Conservation (phyloP, 139 green algal genomes). For the Marvania coccoides region DNA sequence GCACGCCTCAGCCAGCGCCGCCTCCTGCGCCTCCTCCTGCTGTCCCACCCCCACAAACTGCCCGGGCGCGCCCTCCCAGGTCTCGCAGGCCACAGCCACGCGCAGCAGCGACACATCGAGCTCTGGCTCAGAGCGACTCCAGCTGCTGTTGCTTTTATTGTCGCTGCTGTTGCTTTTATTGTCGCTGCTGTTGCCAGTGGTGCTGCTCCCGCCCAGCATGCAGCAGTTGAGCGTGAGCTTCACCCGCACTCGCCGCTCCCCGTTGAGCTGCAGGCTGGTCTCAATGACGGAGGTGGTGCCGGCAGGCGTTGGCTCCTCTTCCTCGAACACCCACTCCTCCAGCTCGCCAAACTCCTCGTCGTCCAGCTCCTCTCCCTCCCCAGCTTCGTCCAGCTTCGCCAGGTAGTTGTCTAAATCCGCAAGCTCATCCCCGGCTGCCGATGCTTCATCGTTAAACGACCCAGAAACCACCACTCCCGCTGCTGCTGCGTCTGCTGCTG, state of each 20-base stretch:
- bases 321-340: not conserved
- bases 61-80: slow-evolving; percentile 31
- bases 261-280: slow-evolving; percentile 35
- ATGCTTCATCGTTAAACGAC: slow-evolving; percentile 1
- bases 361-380: not conserved
- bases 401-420: not conserved
- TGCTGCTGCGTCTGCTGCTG: not conserved
- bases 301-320: not conserved
- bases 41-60: not conserved
- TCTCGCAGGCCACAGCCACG: slow-evolving; percentile 19
- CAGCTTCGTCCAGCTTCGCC: not conserved
- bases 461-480: not conserved
- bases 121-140: slow-evolving; percentile 1
- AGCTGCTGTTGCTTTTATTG: not conserved
- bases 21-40: not conserved
- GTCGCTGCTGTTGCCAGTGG: not conserved
- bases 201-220: not conserved
- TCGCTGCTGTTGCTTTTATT: not conserved
- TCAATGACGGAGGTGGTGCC: slow-evolving; percentile 11
- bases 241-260: slow-evolving; percentile 33
- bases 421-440: slow-evolving; percentile 3
- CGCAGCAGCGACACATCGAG: slow-evolving; percentile 34
- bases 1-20: not conserved
- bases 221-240: slow-evolving; percentile 19
- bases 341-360: slow-evolving; percentile 8